phyloP scores from a whole-genome alignment of 164 flowering plant species.

The Warburgia ugandensis region DNA sequence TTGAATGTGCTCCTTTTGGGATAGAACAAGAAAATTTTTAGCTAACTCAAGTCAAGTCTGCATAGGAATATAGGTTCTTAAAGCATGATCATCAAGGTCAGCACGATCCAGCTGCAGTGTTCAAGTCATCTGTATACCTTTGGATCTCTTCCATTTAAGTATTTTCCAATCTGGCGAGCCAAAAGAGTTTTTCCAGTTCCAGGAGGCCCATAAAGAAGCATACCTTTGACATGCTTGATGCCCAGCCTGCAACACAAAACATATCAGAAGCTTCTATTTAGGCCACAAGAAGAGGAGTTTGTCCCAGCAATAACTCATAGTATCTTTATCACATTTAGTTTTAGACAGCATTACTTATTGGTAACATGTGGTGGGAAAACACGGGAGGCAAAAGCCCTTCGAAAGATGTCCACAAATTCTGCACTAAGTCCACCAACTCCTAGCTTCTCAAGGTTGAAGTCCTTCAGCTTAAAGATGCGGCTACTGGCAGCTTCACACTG shows the following conservation, averaged over 20 bases:
- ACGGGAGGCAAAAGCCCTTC: slow-evolving; percentile 98
- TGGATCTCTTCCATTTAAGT: slow-evolving; percentile 90
- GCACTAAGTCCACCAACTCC: slow-evolving; percentile 96
- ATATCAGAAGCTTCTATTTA: neutral
- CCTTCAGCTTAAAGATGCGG: slow-evolving; percentile 84
- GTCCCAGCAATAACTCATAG: neutral
- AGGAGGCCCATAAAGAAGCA: slow-evolving; percentile 98
- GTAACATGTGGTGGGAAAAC: slow-evolving; percentile 96
- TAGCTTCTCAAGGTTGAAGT: slow-evolving; percentile 75
- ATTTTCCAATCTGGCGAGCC: slow-evolving; percentile 98
- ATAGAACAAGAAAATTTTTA: too few species aligned
- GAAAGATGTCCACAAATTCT: slow-evolving; percentile 94
- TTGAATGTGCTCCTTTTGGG: too few species aligned
- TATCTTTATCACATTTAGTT: too few species aligned
- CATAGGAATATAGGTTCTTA: too few species aligned
- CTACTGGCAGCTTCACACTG: slow-evolving; percentile 95
- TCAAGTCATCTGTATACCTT: slow-evolving; percentile 42
- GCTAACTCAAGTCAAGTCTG: too few species aligned
- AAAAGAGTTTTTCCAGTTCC: slow-evolving; percentile 97
- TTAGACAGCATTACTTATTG: slow-evolving; percentile 39
- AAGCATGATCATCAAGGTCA: too few species aligned
- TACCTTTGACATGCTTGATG: slow-evolving; percentile 96
- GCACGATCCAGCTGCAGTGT: neutral
- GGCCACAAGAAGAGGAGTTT: neutral
- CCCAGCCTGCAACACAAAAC: slow-evolving; percentile 62